Evolutionary conservation across 345 rosid genomes (phyloP).

Genomic region (Camelina hispida): DNA sequence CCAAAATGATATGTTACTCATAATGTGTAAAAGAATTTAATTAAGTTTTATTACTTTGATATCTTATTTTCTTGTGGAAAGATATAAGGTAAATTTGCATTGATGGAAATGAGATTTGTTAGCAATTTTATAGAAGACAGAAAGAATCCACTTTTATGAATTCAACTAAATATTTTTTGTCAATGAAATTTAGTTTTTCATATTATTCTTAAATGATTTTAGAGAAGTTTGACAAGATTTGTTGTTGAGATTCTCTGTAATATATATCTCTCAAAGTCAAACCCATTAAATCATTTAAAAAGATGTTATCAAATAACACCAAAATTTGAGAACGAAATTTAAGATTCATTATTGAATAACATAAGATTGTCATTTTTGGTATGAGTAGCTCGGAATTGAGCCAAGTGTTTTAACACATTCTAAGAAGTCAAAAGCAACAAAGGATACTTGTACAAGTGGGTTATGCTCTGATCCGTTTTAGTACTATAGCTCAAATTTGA

Average conservation of each 20-base stretch:
- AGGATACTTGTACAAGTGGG: slow-evolving; percentile 39
- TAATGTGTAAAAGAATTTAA: not conserved
- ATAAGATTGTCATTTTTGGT: not conserved
- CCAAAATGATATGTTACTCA: not conserved
- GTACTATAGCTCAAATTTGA: not conserved
- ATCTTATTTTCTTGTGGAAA: not conserved
- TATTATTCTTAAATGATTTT: too few species aligned
- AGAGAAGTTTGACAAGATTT: too few species aligned
- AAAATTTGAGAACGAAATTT: too few species aligned
- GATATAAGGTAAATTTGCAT: not conserved
- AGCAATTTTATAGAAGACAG: too few species aligned
- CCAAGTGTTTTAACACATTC: slow-evolving; percentile 56
- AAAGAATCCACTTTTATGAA: too few species aligned
- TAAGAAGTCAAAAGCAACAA: slow-evolving; percentile 63
- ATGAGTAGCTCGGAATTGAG: slow-evolving; percentile 46
- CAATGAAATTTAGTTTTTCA: too few species aligned
- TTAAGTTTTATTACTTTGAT: not conserved
- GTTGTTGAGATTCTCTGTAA: too few species aligned
- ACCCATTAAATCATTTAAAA: too few species aligned
- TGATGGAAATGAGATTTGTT: not conserved
- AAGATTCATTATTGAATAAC: too few species aligned
- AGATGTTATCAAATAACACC: too few species aligned
- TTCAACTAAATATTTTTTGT: too few species aligned
- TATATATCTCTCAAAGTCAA: too few species aligned
- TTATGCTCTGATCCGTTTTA: not conserved